These are phyloP conservation scores for Penicillium thymicola DNA, from an alignment of 2,329 filamentous ascomycete genomes.

Conservation along the genomic window DNA sequence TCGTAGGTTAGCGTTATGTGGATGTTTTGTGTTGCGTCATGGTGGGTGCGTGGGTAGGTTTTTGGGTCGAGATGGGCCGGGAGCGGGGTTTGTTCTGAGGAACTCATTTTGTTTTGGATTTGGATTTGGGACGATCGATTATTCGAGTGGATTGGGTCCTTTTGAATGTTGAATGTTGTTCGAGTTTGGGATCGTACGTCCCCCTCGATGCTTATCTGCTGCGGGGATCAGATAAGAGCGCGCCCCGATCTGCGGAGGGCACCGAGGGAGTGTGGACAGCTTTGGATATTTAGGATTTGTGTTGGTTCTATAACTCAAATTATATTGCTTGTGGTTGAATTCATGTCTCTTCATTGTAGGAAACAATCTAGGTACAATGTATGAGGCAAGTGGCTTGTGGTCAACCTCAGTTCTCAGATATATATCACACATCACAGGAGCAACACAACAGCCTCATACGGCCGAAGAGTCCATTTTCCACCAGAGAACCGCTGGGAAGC, in stretches of 20 bases:
- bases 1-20: slow-evolving; percentile 44
- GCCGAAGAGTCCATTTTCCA: slow-evolving; percentile 31
- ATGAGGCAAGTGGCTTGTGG: neutral
- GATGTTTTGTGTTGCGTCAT: slow-evolving; percentile 34
- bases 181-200: neutral
- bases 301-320: neutral
- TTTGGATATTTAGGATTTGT: neutral
- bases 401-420: neutral
- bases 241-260: slow-evolving; percentile 10
- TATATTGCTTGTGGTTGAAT: neutral
- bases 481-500: slow-evolving; percentile 23
- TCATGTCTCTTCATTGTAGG: neutral
- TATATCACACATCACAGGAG: slow-evolving; percentile 20
- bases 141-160: neutral
- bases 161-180: neutral
- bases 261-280: neutral
- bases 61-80: slow-evolving; percentile 38
- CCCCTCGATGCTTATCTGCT: slow-evolving; percentile 18
- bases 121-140: neutral
- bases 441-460: slow-evolving; percentile 34
- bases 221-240: slow-evolving; percentile 21
- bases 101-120: slow-evolving; percentile 9
- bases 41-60: slow-evolving; percentile 40
- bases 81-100: slow-evolving; percentile 6
- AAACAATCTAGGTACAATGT: neutral